Conservation (phyloP, 2,329 filamentous ascomycete genomes). For the Calonectria pseudoturangicola region DNA sequence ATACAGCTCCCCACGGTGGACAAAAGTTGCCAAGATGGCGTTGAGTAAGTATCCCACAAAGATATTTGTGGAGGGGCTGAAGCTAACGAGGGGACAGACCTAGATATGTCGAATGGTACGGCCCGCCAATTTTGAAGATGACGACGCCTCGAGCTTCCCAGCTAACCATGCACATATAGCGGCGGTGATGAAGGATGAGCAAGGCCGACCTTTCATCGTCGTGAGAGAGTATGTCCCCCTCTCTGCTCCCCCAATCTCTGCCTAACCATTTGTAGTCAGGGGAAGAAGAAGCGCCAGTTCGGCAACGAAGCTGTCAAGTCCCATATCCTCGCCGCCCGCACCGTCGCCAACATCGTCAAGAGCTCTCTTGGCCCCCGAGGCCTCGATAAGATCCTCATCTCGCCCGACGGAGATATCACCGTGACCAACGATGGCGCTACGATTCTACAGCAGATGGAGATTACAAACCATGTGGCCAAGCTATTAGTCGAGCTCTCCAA, state of each 20-base stretch:
- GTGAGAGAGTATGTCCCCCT: conserved; percentile 89
- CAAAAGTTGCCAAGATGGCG: conserved; percentile 59
- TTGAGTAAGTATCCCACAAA: conserved; percentile 61
- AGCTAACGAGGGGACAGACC: conserved; percentile 74
- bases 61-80: conserved; percentile 51
- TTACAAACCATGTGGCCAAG: conserved; percentile 98
- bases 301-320: conserved; percentile 98
- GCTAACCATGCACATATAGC: conserved; percentile 65
- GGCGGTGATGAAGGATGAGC: conserved; percentile 94
- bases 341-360: conserved; percentile 97
- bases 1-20: conserved; percentile 55
- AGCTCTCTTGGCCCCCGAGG: conserved; percentile 96
- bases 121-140: conserved; percentile 28
- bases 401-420: conserved; percentile 98
- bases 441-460: conserved; percentile 98
- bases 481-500: conserved; percentile 97
- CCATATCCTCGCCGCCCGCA: conserved; percentile 97
- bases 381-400: conserved; percentile 99
- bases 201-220: conserved; percentile 97
- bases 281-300: conserved; percentile 97
- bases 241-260: conserved; percentile 33
- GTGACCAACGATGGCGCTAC: conserved; percentile 99
- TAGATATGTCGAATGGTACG: conserved; percentile 89
- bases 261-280: conserved; percentile 78
- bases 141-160: conserved; percentile 34